Evolutionary conservation across 2,329 filamentous ascomycete species (phyloP), one percentile per base, ranked within the genome.

Genomic region (Xylaria multiplex): DNA sequence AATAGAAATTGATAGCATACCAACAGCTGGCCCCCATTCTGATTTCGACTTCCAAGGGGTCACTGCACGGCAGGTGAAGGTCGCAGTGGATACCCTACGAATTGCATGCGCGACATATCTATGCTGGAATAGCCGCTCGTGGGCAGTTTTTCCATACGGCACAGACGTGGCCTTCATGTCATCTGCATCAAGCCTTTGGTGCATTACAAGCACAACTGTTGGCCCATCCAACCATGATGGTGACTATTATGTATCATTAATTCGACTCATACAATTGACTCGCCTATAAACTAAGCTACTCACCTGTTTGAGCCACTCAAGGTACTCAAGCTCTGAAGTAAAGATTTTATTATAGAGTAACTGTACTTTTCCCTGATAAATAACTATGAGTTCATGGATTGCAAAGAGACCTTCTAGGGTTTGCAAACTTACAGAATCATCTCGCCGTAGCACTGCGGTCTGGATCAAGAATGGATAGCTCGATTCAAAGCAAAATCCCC

Each of bases 51-150:
- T 64, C 60, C 72, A 70, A 64, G 42, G 3, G 19, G 58, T 27
- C 27, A 68, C 68, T 2, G 14, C 35, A 16, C 58, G 60, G 13
- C n/a, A 45, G 1, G 60, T 70, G 43, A 74, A 70, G 0, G 65
- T 57, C 14, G 67, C 64, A 2, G 59, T 64, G 7, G 69, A 71
- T 4, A 11, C 59, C 49, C 69, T 60, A 16, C 45, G 22, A 14
- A 73, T 45, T 0, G 61, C 48, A 1, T 50, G 13, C 1, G 48
- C 45, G 4, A 73, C 19, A 2, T 67, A 65, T 58, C 70, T 65
- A 54, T 73, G 70, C 53, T 74, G 70, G 45, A 45, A 73, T 7
- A 74, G 49, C 6, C 42, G 40, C 6, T 59, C 53, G 40, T 55
- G 68, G 13, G 63, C 57, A 8, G 11, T 11, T 1, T n/a, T n/a